Evolutionary conservation across 2,329 filamentous ascomycete species (phyloP), one percentile per base, ranked within the genome.

Genomic region (Exserohilum rostratum): DNA sequence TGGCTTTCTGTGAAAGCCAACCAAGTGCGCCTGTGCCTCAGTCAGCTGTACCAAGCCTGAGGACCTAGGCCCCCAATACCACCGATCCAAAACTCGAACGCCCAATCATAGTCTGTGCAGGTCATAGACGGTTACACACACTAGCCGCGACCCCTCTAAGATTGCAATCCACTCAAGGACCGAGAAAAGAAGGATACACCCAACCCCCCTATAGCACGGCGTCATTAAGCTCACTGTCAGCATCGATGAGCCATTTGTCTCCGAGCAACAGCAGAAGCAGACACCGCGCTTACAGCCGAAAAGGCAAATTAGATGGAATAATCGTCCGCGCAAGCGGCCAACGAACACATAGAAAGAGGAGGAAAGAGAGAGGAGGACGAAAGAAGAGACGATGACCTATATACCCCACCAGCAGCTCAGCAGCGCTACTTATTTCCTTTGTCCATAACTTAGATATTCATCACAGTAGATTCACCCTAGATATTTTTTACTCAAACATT

Each of bases 41-140:
- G 51, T 40, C n/a, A 55, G 51, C 43, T 46, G 35, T 39, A 17
- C 22, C 6, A 46, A 34, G 50, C 33, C 50, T n/a, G 27, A 44
- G 15, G n/a, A 38, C 25, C 30, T 39, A 13, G 37, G n/a, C 29
- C 12, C 30, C 12, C 30, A 37, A 37, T 42, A 35, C 17, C 35
- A 22, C 22, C 22, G n/a, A n/a, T n/a, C 34, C 34, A 35, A 12
- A 9, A 17, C 34, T 9, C 34, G n/a, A 35, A 17, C 17, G 11
- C 34, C 34, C 15, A 18, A 35, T 3, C 2, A 25, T 25, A 25
- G 22, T 25, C 22, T 25, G 22, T 25, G 10, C 18, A 38, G 35
- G 35, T 12, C 17, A 20, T 38, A 38, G 17, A 18, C 17, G 20
- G 35, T 38, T 38, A 33, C 5, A n/a, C 17, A 9, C 20, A 15